Evolutionary conservation across 2,329 filamentous ascomycete genomes (phyloP).

Genomic region (Fusarium goolgardi): DNA sequence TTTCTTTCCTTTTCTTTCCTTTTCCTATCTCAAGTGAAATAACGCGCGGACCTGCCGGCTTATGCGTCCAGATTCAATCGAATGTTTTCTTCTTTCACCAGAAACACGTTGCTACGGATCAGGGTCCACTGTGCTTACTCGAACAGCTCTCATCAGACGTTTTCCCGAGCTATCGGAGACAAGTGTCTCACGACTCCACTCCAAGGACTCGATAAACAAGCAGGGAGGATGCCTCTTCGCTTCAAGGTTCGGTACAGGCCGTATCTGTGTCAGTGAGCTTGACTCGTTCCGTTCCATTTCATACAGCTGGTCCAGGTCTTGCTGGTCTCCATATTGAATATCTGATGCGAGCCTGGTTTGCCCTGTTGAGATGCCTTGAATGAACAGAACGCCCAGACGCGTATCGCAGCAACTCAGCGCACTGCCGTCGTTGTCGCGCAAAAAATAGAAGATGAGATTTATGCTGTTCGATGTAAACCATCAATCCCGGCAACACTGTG

Average conservation of each 20-base stretch:
- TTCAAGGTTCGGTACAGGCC: slow-evolving; percentile 16
- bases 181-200: slow-evolving; percentile 46
- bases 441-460: slow-evolving; percentile 1
- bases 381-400: slow-evolving; percentile 6
- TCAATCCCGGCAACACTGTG: slow-evolving; percentile 32
- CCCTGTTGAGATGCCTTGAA: slow-evolving; percentile 18
- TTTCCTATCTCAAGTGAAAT: not conserved
- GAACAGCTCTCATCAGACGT: slow-evolving; percentile 20
- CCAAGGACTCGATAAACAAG: slow-evolving; percentile 28
- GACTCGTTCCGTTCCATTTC: slow-evolving; percentile 15
- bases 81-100: slow-evolving; percentile 14
- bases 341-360: slow-evolving; percentile 13
- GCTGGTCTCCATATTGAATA: slow-evolving; percentile 21
- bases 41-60: slow-evolving; percentile 20
- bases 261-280: slow-evolving; percentile 18
- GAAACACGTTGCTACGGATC: slow-evolving; percentile 36
- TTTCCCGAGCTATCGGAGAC: slow-evolving; percentile 40
- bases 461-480: slow-evolving; percentile 16
- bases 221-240: slow-evolving; percentile 38
- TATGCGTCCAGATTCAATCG: slow-evolving; percentile 15
- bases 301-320: slow-evolving; percentile 24
- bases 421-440: slow-evolving; percentile 4
- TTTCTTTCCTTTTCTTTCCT: not conserved
- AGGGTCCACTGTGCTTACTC: slow-evolving; percentile 28
- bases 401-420: slow-evolving; percentile 4